Conservation (phyloP, 306 rosid genomes). For the Pachyrhizus erosus region DNA sequence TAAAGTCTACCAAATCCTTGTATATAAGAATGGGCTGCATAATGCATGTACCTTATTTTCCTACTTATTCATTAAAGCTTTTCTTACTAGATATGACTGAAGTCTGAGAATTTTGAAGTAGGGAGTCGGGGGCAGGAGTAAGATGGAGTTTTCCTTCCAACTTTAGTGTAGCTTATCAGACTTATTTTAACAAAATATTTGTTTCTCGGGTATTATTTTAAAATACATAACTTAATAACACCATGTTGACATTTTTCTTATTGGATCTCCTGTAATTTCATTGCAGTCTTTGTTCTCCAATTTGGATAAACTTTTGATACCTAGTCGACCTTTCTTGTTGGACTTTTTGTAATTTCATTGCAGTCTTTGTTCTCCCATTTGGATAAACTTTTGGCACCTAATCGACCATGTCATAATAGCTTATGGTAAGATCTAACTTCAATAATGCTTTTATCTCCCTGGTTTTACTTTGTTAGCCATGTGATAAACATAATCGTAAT, state of each 20-base stretch:
- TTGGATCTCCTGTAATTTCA: slow-evolving; percentile 39
- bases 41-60: no score
- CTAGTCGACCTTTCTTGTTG: slow-evolving; percentile 75
- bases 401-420: slow-evolving; percentile 82
- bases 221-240: background rate
- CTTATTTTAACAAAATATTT: slow-evolving; percentile 21
- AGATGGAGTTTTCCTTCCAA: background rate
- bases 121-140: background rate
- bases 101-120: background rate
- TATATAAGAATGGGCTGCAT: no score
- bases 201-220: background rate
- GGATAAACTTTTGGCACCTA: slow-evolving; percentile 81
- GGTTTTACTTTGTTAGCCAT: background rate
- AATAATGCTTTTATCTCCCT: slow-evolving; percentile 9
- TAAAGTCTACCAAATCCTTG: no score
- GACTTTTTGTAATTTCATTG: slow-evolving; percentile 56
- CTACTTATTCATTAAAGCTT: background rate
- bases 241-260: background rate
- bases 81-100: background rate
- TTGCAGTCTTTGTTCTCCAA: slow-evolving; percentile 80
- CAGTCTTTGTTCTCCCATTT: slow-evolving; percentile 78
- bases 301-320: slow-evolving; percentile 80
- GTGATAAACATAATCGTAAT: background rate
- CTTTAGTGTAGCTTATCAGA: background rate
- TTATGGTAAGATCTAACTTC: slow-evolving; percentile 68